Conservation (phyloP, 768 basidiomycete genomes). For the Naematelia aurantialba region DNA sequence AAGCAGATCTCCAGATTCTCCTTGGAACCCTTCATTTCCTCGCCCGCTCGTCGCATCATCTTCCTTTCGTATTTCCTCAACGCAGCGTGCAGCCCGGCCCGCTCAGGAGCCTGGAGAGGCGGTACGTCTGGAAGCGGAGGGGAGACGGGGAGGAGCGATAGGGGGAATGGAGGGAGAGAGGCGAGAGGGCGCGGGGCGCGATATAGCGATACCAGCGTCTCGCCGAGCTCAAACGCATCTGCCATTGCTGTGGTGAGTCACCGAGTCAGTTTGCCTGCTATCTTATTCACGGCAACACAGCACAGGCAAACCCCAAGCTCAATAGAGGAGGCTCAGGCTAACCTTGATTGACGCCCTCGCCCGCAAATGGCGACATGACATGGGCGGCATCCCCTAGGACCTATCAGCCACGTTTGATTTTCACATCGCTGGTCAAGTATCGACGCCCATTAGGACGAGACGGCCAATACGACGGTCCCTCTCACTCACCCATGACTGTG, state of each 20-base stretch:
- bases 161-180: slow-evolving; percentile 4
- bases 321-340: background rate
- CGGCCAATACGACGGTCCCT: too few species aligned
- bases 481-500: slow-evolving; percentile 27
- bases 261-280: background rate
- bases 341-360: slow-evolving; percentile 50
- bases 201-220: background rate
- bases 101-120: background rate
- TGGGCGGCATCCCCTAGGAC: slow-evolving; percentile 54
- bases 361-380: slow-evolving; percentile 51
- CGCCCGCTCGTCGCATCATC: slow-evolving; percentile 2
- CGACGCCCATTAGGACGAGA: background rate
- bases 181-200: background rate
- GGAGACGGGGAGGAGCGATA: slow-evolving; percentile 3
- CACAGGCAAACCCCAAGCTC: background rate
- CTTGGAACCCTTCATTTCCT: background rate
- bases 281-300: background rate
- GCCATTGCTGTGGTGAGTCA: slow-evolving; percentile 6
- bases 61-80: background rate
- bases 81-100: background rate
- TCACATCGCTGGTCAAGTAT: slow-evolving; percentile 1
- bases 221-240: slow-evolving; percentile 1
- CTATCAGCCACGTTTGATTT: background rate
- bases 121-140: background rate
- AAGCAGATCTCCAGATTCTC: slow-evolving; percentile 17